Evolutionary conservation across 2,329 filamentous ascomycete genomes (phyloP).

Genomic region (Hortaea sp.): DNA sequence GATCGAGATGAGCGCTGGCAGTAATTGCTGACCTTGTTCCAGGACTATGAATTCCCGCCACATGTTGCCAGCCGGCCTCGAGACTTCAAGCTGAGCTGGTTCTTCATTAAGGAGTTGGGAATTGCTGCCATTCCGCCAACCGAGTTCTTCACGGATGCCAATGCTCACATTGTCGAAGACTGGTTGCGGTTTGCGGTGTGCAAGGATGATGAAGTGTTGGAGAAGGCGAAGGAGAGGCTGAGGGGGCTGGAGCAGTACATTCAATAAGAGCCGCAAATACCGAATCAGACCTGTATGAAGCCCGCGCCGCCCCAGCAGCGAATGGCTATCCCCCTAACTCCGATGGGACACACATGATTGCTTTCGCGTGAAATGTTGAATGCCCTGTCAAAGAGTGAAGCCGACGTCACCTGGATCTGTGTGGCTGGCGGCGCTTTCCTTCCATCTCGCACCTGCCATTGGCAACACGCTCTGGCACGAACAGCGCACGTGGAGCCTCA

Average conservation of each 20-base stretch:
- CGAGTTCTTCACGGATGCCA: conserved; percentile 85
- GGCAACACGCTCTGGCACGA: no score
- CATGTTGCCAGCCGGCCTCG: conserved; percentile 78
- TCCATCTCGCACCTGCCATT: no score
- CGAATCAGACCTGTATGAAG: no score
- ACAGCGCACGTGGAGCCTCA: no score
- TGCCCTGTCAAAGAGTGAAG: no score
- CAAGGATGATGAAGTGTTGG: conserved; percentile 73
- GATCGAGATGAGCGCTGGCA: no score
- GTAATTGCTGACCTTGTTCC: background rate
- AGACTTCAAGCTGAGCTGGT: conserved; percentile 94
- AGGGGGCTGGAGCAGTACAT: conserved; percentile 43
- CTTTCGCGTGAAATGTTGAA: no score
- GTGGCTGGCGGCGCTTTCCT: no score
- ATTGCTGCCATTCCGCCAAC: conserved; percentile 94
- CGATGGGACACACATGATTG: no score
- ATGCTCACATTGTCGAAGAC: conserved; percentile 74
- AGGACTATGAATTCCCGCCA: conserved; percentile 73
- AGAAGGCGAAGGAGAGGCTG: conserved; percentile 40
- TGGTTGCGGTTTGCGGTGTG: conserved; percentile 94
- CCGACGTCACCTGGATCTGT: no score
- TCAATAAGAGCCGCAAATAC: conserved; percentile 7
- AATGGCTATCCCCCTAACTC: no score
- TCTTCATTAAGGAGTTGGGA: conserved; percentile 90
- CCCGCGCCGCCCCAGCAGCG: no score